Percentiles rank a stretch among this genome's conserved stretches.
Evolutionary conservation across 1,139 yeast species (phyloP).

Genomic region (Fermentozyma sake): DNA sequence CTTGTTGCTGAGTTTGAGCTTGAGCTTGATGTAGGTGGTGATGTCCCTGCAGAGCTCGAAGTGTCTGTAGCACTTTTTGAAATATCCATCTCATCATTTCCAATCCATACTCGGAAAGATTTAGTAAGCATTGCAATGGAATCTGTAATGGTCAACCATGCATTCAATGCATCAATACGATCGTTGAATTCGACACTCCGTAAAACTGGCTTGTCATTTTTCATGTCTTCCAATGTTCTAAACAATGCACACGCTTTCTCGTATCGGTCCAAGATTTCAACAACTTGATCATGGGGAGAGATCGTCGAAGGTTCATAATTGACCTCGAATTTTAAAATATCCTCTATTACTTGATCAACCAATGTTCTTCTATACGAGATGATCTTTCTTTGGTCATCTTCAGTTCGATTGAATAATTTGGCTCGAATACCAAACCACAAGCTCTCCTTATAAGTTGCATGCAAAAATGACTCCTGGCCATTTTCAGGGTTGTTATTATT

Average conservation of each 20-base stretch:
- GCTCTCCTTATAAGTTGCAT: conserved; percentile 66
- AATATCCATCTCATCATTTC: conserved; percentile 72
- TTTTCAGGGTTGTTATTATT: conserved; percentile 37
- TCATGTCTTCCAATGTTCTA: conserved; percentile 78
- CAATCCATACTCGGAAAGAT: conserved; percentile 66
- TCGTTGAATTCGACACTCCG: conserved; percentile 60
- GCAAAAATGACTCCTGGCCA: conserved; percentile 45
- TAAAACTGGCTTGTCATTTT: conserved; percentile 69
- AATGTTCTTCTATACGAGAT: conserved; percentile 69
- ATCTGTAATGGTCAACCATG: conserved; percentile 78
- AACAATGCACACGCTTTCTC: conserved; percentile 73
- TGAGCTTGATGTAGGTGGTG: conserved; percentile 23
- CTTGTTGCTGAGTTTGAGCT: conserved; percentile 31
- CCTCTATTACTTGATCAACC: conserved; percentile 73
- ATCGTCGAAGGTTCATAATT: conserved; percentile 28
- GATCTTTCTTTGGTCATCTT: conserved; percentile 72
- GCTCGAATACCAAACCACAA: conserved; percentile 82
- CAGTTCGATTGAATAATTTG: conserved; percentile 73
- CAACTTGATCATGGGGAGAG: conserved; percentile 48
- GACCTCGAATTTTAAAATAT: conserved; percentile 60
- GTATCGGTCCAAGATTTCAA: conserved; percentile 52
- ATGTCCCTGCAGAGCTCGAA: conserved; percentile 2
- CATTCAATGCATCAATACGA: conserved; percentile 70
- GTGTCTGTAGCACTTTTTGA: conserved; percentile 29
- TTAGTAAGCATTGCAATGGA: conserved; percentile 60